These are phyloP conservation scores for Irineochytrium annulatum DNA, from an alignment of 192 early-diverging fungal species.

Conservation along the genomic window DNA sequence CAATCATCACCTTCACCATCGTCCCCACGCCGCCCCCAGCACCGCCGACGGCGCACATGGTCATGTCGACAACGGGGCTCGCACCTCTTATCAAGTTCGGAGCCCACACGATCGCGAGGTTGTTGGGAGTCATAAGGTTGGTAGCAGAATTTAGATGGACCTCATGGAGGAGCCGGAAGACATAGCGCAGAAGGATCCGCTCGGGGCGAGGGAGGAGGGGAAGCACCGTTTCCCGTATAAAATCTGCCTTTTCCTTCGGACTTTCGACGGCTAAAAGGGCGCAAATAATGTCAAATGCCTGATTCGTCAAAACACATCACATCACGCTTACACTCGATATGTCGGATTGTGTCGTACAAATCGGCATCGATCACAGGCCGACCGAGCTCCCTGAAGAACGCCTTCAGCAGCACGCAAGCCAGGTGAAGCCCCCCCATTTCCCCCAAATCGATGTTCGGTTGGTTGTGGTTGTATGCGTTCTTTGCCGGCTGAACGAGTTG, in stretches of 20 bases:
- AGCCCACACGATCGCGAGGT: slow-evolving; percentile 80
- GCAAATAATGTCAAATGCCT: slow-evolving; percentile 25
- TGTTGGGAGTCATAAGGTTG: slow-evolving; percentile 83
- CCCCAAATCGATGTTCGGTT: slow-evolving; percentile 17
- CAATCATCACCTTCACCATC: slow-evolving; percentile 34
- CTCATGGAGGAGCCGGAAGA: slow-evolving; percentile 68
- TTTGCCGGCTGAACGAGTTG: slow-evolving; percentile 63
- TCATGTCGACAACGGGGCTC: slow-evolving; percentile 42
- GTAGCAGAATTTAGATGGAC: slow-evolving; percentile 59
- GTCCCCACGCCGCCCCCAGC: slow-evolving; percentile 35
- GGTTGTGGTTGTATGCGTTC: slow-evolving; percentile 42
- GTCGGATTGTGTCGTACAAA: slow-evolving; percentile 56
- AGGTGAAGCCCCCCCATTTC: slow-evolving; percentile 65
- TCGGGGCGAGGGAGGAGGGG: slow-evolving; percentile 28
- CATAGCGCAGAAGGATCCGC: slow-evolving; percentile 34
- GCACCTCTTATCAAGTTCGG: slow-evolving; percentile 71
- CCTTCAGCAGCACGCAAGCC: slow-evolving; percentile 75
- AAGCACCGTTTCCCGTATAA: slow-evolving; percentile 22
- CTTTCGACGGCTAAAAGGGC: slow-evolving; percentile 25
- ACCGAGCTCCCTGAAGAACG: slow-evolving; percentile 79
- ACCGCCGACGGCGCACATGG: slow-evolving; percentile 36
- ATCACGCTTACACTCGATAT: slow-evolving; percentile 36
- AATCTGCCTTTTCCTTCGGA: slow-evolving; percentile 33
- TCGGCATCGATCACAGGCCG: slow-evolving; percentile 63
- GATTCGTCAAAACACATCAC: not conserved